Evolutionary conservation across 1,284 basidiomycete species (phyloP).

Genomic region (Wolfiporia cocos): DNA sequence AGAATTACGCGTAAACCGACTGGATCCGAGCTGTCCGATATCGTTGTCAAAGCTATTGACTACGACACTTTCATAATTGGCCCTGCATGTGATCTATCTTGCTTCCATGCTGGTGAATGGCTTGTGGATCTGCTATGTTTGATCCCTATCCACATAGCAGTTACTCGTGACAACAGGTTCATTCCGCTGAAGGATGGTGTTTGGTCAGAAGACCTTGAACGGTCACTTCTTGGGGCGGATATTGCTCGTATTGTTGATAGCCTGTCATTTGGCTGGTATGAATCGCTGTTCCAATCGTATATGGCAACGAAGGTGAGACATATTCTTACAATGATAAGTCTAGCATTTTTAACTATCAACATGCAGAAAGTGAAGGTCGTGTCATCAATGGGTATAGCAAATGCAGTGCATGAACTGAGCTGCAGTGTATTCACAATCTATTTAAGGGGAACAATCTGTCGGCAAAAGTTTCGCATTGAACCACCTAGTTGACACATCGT

Average conservation of each 20-base stretch:
- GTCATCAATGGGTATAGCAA: conserved; percentile 50
- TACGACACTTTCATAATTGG: conserved; percentile 10
- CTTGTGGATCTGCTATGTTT: conserved; percentile 54
- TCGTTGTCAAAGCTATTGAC: conserved; percentile 26
- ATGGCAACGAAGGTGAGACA: conserved; percentile 43
- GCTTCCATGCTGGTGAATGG: conserved; percentile 52
- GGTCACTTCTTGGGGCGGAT: conserved; percentile 48
- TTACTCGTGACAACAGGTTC: conserved; percentile 53
- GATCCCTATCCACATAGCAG: conserved; percentile 57
- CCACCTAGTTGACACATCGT: conserved; percentile 58
- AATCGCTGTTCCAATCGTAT: conserved; percentile 57
- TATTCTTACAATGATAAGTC: not conserved
- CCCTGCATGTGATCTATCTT: conserved; percentile 23
- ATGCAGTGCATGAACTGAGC: conserved; percentile 6
- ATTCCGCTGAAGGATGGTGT: conserved; percentile 56
- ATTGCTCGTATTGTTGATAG: conserved; percentile 50
- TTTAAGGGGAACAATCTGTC: conserved; percentile 49
- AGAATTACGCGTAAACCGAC: conserved; percentile 44
- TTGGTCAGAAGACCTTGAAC: conserved; percentile 42
- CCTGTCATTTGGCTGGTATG: conserved; percentile 61
- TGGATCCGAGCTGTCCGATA: conserved; percentile 33
- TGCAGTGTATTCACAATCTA: not conserved
- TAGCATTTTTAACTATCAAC: not conserved
- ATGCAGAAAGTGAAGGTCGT: conserved; percentile 54
- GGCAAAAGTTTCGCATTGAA: conserved; percentile 59